Base-by-base conservation (phyloP, 345 rosid genomes). In the Syzygium grande region DNA sequence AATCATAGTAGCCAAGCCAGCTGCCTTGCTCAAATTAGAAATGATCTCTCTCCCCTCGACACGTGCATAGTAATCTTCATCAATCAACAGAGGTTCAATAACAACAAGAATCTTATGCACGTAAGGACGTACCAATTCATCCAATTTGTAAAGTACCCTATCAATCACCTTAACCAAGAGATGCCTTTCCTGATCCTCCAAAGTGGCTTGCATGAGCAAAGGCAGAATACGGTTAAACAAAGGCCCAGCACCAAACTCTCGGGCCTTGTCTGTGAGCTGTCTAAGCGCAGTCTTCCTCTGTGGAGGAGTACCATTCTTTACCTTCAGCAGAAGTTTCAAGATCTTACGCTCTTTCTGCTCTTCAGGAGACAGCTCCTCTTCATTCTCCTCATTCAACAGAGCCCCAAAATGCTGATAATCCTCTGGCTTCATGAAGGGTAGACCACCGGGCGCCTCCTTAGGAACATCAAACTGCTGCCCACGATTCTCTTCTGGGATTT, bases 131-230 rank as follows among this genome's bases (percentile, higher is more conserved):
- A 98, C 98, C 94, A 98, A 88, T 93, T 98, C 99, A 93, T 98
- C 99, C 89, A 98, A 93, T 88, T 96, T 96, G 88, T 98, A 98
- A 86, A 98, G 90, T 87, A 98, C 94, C 88, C 99, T 96, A 86
- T 98, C 98, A 91, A 98, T 98, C 52, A 98, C 99, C 94, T 98
- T 98, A 52, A 96, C 99, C 90, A 98, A 91, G 88, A 96, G 99
- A 94, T 98, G 99, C 92, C 99, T 94, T 92, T 98, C 99, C 87
- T 98, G 99, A 92, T 98, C 99, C 91, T 98, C 99, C 92, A 98
- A 89, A 77, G 99, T 96, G 19, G 98, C 99, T 90, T 98, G 99
- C 99, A 98, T 98, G 88, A 98, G 99, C 92, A 98, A 84, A 2
- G 99, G 99, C 90, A 96, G 88, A 84, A 98, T 98, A 84, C 94